These are phyloP conservation scores for Vigna trinervia DNA, from an alignment of 306 rosid genomes.

Conservation along the genomic window DNA sequence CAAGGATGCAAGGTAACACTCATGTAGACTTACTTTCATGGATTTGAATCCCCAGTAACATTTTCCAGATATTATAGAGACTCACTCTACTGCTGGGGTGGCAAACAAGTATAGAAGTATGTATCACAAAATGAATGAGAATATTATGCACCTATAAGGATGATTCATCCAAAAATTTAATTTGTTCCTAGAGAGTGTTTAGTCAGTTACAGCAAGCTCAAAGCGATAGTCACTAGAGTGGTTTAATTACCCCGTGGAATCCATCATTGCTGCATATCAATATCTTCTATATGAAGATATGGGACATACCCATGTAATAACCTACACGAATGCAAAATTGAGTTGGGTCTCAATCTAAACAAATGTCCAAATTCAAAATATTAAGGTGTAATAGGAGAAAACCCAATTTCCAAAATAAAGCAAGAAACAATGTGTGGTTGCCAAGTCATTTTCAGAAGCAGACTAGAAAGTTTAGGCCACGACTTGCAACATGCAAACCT, in stretches of 20 bases:
- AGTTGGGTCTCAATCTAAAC: background rate
- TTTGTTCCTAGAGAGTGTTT: background rate
- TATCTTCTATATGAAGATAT: background rate
- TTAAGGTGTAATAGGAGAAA: background rate
- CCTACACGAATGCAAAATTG: background rate
- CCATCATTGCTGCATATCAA: background rate
- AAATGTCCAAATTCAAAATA: background rate
- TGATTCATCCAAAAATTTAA: background rate
- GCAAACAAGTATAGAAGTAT: constrained; percentile 6
- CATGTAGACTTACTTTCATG: background rate
- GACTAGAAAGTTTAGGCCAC: background rate
- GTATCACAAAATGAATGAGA: background rate
- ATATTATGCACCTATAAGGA: background rate
- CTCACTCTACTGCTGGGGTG: background rate
- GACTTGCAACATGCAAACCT: background rate
- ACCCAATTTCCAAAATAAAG: background rate
- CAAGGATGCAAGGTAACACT: background rate
- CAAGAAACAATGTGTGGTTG: background rate
- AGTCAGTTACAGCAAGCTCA: background rate
- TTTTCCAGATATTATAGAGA: background rate
- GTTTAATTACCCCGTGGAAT: background rate
- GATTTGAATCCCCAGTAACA: background rate
- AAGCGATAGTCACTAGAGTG: background rate
- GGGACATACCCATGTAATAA: background rate
- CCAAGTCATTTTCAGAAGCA: background rate